Percentiles rank a stretch among this genome's conserved stretches.
Evolutionary conservation across 306 rosid genomes (phyloP).

Genomic region (Fagus crenata): DNA sequence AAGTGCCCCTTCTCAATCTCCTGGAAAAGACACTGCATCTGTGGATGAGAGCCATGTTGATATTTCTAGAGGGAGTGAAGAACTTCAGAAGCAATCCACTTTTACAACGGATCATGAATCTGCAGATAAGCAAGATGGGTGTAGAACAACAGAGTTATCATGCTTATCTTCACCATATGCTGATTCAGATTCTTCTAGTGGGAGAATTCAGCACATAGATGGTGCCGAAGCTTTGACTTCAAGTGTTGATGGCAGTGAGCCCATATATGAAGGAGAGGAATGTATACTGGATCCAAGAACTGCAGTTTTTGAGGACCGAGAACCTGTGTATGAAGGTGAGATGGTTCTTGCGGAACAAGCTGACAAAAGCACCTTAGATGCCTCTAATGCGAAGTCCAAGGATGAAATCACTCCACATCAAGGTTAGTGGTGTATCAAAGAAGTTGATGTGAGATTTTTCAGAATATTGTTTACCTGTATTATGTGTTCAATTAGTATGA

Average conservation of each 20-base stretch:
- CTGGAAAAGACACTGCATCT: slow-evolving; percentile 36
- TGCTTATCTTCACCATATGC: slow-evolving; percentile 43
- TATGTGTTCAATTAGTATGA: slow-evolving; percentile 15
- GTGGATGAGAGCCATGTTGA: slow-evolving; percentile 36
- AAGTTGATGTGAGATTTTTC: slow-evolving; percentile 12
- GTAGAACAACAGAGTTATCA: slow-evolving; percentile 38
- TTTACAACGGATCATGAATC: slow-evolving; percentile 34
- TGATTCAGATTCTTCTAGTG: slow-evolving; percentile 51
- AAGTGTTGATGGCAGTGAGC: slow-evolving; percentile 68
- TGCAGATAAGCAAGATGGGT: slow-evolving; percentile 42
- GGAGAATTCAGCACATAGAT: slow-evolving; percentile 44
- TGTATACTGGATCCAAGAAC: slow-evolving; percentile 59
- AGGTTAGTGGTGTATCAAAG: slow-evolving; percentile 50
- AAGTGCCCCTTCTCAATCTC: slow-evolving; percentile 40
- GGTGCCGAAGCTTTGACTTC: slow-evolving; percentile 61
- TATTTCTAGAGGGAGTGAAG: slow-evolving; percentile 35
- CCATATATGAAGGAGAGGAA: slow-evolving; percentile 99
- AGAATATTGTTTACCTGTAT: slow-evolving; percentile 18
- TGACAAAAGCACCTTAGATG: slow-evolving; percentile 57
- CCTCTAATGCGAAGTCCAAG: slow-evolving; percentile 42
- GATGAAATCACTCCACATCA: slow-evolving; percentile 70
- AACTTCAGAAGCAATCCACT: slow-evolving; percentile 36
- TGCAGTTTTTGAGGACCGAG: slow-evolving; percentile 52
- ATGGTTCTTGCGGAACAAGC: slow-evolving; percentile 77
- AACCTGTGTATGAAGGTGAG: slow-evolving; percentile 98